phyloP scores from a whole-genome alignment of 2,329 filamentous ascomycete species.

The Ilyonectria destructans region DNA sequence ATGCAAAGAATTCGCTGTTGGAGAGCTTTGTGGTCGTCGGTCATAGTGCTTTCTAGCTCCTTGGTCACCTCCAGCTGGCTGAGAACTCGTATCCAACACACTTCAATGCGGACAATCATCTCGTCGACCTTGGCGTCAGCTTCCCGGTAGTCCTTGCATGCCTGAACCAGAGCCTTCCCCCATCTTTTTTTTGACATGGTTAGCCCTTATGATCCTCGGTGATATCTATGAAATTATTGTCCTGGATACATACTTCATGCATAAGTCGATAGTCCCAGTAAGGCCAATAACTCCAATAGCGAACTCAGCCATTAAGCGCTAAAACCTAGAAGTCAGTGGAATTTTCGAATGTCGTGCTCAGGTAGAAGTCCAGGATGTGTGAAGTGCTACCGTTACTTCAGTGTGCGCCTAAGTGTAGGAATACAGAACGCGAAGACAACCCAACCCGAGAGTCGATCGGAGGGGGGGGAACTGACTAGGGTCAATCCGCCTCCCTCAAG shows the following conservation, averaged over 20 bases:
- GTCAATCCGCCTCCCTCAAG: constrained; percentile 2
- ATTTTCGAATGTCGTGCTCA: constrained; percentile 11
- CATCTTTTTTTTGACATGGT: constrained; percentile 3
- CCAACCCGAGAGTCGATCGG: constrained; percentile 1
- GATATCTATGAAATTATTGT: background rate
- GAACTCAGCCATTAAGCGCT: constrained; percentile 7
- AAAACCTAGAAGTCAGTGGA: constrained; percentile 9
- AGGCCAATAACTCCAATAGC: constrained; percentile 13
- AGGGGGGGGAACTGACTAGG: background rate
- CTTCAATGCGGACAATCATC: constrained; percentile 15
- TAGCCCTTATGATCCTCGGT: constrained; percentile 5
- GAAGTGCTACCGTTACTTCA: constrained; percentile 3
- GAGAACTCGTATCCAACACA: constrained; percentile 11
- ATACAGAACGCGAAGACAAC: constrained; percentile 1
- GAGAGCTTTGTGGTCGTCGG: constrained; percentile 8
- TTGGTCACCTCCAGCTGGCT: constrained; percentile 15
- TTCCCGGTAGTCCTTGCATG: constrained; percentile 12
- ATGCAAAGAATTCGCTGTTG: constrained; percentile 10
- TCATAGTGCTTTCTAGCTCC: constrained; percentile 12
- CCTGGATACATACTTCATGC: constrained; percentile 10
- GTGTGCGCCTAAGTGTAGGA: constrained; percentile 7
- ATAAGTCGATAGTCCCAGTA: constrained; percentile 10
- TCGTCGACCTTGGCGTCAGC: constrained; percentile 10
- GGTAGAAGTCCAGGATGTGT: constrained; percentile 4
- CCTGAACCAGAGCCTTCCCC: constrained; percentile 12